Evolutionary conservation across 306 rosid species (phyloP).

Genomic region (Prunus mume): DNA sequence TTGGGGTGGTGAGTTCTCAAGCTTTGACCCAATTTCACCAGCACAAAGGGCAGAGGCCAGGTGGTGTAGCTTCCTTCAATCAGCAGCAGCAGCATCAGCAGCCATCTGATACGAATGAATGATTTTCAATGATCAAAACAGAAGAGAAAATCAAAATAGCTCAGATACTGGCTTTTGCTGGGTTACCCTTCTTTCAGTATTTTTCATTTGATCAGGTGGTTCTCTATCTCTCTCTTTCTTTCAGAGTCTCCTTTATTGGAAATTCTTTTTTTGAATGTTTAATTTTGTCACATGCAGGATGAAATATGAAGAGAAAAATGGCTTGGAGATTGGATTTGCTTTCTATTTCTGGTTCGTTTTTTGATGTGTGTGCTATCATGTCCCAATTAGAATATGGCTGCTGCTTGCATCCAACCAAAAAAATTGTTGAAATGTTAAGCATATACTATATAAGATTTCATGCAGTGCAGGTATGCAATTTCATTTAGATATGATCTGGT

Average conservation of each 20-base stretch:
- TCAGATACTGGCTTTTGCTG: background rate
- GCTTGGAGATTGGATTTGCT: conserved; percentile 6
- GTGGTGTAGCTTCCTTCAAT: conserved; percentile 26
- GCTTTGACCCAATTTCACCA: conserved; percentile 37
- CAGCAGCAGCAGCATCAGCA: conserved; percentile 14
- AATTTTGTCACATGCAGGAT: conserved; percentile 13
- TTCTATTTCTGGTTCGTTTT: conserved; percentile 5
- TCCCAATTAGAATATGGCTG: background rate
- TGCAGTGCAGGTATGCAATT: background rate
- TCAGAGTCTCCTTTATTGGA: background rate
- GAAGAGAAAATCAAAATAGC: background rate
- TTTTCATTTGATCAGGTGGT: conserved; percentile 4
- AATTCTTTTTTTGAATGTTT: background rate
- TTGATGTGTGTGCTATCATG: background rate
- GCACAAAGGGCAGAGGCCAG: conserved; percentile 36
- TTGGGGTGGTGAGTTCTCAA: conserved; percentile 41
- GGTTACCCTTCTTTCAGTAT: background rate
- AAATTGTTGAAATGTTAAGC: background rate
- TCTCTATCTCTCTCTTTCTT: background rate
- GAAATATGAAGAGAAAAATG: conserved; percentile 6
- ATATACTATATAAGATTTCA: background rate
- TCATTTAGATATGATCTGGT: background rate
- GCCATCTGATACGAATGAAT: conserved; percentile 27
- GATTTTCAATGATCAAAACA: conserved; percentile 28
- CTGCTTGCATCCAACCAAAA: background rate